Percentiles rank a stretch among this genome's conserved stretches.
Evolutionary conservation across 331 rosid genomes (phyloP).

Genomic region (Spiraea crenata): DNA sequence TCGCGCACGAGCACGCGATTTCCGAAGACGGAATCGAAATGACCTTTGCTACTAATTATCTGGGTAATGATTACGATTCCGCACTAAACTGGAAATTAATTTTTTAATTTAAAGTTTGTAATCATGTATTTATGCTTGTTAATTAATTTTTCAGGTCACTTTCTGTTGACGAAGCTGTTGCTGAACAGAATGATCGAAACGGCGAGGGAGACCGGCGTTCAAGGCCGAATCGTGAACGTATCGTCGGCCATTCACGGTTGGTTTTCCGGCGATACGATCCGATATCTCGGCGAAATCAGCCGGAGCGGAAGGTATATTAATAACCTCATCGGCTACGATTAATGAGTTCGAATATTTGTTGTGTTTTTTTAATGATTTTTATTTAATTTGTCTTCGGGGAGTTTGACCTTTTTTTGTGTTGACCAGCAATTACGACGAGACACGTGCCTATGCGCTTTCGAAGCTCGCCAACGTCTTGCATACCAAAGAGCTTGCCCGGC

Average conservation of each 20-base stretch:
- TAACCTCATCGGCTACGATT: too few species aligned
- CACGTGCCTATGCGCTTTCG: constrained; percentile 98
- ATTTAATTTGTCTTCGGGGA: not conserved
- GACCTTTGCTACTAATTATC: constrained; percentile 88
- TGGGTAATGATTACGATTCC: constrained; percentile 35
- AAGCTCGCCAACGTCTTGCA: constrained; percentile 93
- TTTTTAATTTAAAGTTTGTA: not conserved
- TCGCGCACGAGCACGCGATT: constrained; percentile 67
- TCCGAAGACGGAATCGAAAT: constrained; percentile 90
- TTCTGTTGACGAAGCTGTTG: constrained; percentile 72
- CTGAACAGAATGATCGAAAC: constrained; percentile 63
- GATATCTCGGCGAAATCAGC: constrained; percentile 62
- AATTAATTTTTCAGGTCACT: constrained; percentile 56
- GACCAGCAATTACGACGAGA: constrained; percentile 74
- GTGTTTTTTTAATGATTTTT: not conserved
- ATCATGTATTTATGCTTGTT: not conserved
- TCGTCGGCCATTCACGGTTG: constrained; percentile 80
- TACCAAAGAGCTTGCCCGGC: constrained; percentile 71
- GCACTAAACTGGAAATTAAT: not conserved
- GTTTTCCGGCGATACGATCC: constrained; percentile 71
- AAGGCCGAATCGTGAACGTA: constrained; percentile 85
- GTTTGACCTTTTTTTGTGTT: constrained; percentile 6
- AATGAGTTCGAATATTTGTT: not conserved
- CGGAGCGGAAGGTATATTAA: constrained; percentile 43
- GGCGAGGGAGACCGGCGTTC: constrained; percentile 56